Evolutionary conservation across 1,284 basidiomycete species (phyloP).

Genomic region (Polyporus tsugae): DNA sequence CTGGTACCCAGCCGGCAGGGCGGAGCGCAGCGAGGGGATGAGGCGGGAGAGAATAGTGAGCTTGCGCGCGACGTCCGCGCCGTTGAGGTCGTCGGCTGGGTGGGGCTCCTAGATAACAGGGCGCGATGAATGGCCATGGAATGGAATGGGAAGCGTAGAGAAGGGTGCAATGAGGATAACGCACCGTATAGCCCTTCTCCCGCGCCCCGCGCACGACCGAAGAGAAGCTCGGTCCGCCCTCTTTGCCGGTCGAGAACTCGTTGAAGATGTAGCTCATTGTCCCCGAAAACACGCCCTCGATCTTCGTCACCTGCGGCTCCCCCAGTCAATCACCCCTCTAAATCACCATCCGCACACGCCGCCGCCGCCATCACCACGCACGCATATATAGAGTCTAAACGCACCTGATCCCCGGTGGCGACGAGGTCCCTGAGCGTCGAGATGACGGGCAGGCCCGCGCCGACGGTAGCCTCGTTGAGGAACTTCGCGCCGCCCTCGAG

Average conservation of each 20-base stretch:
- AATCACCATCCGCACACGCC: conserved; percentile 10
- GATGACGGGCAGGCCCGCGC: conserved; percentile 94
- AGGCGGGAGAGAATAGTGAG: conserved; percentile 93
- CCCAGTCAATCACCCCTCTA: neutral
- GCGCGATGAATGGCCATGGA: neutral
- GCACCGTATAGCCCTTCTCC: conserved; percentile 93
- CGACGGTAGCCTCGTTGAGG: conserved; percentile 94
- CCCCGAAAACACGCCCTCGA: conserved; percentile 91
- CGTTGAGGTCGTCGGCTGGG: conserved; percentile 95
- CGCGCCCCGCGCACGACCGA: conserved; percentile 91
- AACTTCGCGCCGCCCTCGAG: conserved; percentile 70
- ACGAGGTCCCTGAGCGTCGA: conserved; percentile 93
- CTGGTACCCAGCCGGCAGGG: conserved; percentile 74
- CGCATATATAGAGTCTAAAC: conserved; percentile 6
- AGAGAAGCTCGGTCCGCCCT: conserved; percentile 79
- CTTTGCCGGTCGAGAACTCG: conserved; percentile 80
- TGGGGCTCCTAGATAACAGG: conserved; percentile 83
- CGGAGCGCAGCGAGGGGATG: conserved; percentile 62
- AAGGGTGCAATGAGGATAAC: conserved; percentile 36
- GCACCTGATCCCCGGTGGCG: conserved; percentile 89
- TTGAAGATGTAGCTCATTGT: conserved; percentile 99
- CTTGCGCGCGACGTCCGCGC: conserved; percentile 97
- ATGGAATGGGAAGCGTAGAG: neutral
- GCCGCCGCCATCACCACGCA: neutral
- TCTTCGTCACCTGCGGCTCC: conserved; percentile 67